Percentiles rank a stretch among this genome's conserved stretches.
Conservation (phyloP, 768 basidiomycete genomes). For the Boletus pseudo-olivaceus region DNA sequence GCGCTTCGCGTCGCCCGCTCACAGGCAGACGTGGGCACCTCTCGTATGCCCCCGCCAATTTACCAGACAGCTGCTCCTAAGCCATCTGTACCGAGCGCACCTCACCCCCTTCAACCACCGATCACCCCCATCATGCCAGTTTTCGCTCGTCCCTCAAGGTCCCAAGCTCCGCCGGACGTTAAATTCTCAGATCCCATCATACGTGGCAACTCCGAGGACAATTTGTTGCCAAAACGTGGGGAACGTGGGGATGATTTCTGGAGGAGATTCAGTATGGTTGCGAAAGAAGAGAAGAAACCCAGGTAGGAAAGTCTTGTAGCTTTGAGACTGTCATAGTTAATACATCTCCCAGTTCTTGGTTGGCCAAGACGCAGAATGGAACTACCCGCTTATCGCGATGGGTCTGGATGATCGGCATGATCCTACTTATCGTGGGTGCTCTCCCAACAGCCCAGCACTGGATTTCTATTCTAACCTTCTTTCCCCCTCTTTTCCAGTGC, state of each 20-base stretch:
- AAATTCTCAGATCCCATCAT: constrained; percentile 58
- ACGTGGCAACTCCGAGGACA: constrained; percentile 65
- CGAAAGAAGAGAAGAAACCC: constrained; percentile 62
- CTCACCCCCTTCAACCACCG: constrained; percentile 74
- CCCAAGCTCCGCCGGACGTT: constrained; percentile 38
- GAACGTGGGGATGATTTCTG: constrained; percentile 83
- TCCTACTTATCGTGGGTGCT: constrained; percentile 50
- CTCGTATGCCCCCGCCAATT: constrained; percentile 31
- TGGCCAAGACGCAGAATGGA: constrained; percentile 58
- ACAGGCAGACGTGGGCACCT: constrained; percentile 14
- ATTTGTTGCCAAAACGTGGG: constrained; percentile 61
- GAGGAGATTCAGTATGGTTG: constrained; percentile 83
- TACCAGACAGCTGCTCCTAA: constrained; percentile 30
- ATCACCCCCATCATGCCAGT: constrained; percentile 76
- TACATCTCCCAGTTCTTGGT: constrained; percentile 51
- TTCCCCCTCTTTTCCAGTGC: constrained; percentile 28
- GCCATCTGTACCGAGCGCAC: constrained; percentile 46
- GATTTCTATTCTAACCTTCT: background rate
- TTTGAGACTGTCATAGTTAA: background rate
- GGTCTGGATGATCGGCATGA: constrained; percentile 67
- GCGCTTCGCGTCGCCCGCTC: constrained; percentile 20
- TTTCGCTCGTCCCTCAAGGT: constrained; percentile 60
- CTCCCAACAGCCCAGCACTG: background rate
- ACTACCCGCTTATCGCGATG: constrained; percentile 53
- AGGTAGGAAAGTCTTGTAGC: constrained; percentile 27